Evolutionary conservation across 257 asterid genomes (phyloP), one percentile per base, ranked within the genome.

Genomic region (Nicotiana obtusifolia): DNA sequence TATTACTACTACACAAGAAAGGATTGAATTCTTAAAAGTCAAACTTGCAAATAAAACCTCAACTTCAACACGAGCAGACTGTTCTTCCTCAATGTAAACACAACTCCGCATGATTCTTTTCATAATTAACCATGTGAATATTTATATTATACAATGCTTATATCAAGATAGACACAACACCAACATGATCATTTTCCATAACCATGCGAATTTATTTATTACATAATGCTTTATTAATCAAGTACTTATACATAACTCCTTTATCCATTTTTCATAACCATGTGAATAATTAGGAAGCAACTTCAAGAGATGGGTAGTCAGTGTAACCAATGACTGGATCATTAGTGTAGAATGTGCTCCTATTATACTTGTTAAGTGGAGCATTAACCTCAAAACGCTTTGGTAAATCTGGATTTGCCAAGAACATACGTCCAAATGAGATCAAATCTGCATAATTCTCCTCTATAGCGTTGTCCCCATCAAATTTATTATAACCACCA

Each of bases 321-420:
- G 97, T 91, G 71, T 88, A 92, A 11, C 98, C 97, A 22, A 88
- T 82, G n/a, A 89, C 87, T 9, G 98, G 97, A 90, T 94, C 93
- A 0, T 86, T 64, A 1, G 82, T 86, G 41, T 91, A 94, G 83
- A 94, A 94, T 6, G 97, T 90, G 81, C 84, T 85, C 85, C 97
- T 53, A 4, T 85, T 81, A 10, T 91, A 91, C 91, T 81, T 87
- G 59, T 82, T 90, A 20, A 94, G 86, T 30, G 91, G 89, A 0
- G 92, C 94, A 64, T 88, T 88, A 68, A 91, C 54, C 81, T 88
- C 88, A 11, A 78, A 88, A 49, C 97, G 84, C 78, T 44, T 77
- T 0, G 92, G 92, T 41, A 92, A 88, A 82, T 92, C 98, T 0
- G 97, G 98, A 65, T 94, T 94, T 0, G 97, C 92, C 87, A 94